Percentiles rank a stretch among this genome's conserved stretches.
Conservation (phyloP, 768 basidiomycete genomes). For the Pisolithus marmoratus region DNA sequence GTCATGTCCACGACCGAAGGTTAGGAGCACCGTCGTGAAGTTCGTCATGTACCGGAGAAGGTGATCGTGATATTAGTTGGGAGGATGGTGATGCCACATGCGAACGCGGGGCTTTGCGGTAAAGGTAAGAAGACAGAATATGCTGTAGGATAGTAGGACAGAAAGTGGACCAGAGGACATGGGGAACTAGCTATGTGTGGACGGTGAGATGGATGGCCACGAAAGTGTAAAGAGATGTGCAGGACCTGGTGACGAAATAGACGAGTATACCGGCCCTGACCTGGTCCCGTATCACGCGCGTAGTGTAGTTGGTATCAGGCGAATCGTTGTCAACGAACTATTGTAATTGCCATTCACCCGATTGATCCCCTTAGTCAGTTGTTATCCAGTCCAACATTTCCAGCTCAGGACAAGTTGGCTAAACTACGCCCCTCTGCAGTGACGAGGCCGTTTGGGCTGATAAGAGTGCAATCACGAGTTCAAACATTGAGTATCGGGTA, state of each 20-base stretch:
- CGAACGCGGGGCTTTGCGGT: slow-evolving; percentile 35
- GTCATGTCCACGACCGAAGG: slow-evolving; percentile 76
- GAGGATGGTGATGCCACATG: slow-evolving; percentile 48
- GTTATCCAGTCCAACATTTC: slow-evolving; percentile 37
- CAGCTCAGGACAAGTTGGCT: slow-evolving; percentile 31
- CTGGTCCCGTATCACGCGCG: slow-evolving; percentile 52
- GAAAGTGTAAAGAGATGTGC: slow-evolving; percentile 29
- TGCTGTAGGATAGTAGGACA: slow-evolving; percentile 72
- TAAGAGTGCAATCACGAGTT: slow-evolving; percentile 52
- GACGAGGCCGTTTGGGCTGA: slow-evolving; percentile 35
- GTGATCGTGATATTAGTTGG: slow-evolving; percentile 40
- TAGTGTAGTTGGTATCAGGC: slow-evolving; percentile 73
- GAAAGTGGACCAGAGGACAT: slow-evolving; percentile 63
- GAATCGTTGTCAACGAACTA: slow-evolving; percentile 58
- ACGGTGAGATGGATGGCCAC: neutral
- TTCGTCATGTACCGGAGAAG: slow-evolving; percentile 60
- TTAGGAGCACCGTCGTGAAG: slow-evolving; percentile 67
- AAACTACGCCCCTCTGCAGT: slow-evolving; percentile 55
- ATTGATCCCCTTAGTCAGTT: slow-evolving; percentile 49
- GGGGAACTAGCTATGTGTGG: slow-evolving; percentile 44
- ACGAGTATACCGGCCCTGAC: slow-evolving; percentile 61
- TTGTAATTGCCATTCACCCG: slow-evolving; percentile 59
- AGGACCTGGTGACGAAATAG: slow-evolving; percentile 70
- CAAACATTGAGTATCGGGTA: slow-evolving; percentile 46
- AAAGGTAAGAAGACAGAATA: slow-evolving; percentile 65